Percentiles rank a stretch among this genome's conserved stretches.
These are phyloP conservation scores for Basipetospora chlamydospora DNA, from an alignment of 2,329 filamentous ascomycete genomes.

Conservation along the genomic window DNA sequence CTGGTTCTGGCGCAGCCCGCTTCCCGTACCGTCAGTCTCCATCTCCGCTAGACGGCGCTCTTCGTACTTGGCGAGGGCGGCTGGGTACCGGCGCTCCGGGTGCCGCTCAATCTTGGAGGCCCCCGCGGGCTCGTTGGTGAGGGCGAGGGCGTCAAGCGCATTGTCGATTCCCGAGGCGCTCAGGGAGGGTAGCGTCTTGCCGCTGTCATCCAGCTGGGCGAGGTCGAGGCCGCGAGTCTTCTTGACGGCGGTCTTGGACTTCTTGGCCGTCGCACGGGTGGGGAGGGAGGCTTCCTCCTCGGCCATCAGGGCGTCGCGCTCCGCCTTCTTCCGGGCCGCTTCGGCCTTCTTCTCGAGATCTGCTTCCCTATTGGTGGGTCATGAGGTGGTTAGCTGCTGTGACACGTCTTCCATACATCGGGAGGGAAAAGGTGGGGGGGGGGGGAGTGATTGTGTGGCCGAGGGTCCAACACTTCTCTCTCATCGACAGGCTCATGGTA, in stretches of 20 bases:
- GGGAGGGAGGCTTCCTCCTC: constrained; percentile 62
- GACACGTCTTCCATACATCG: background rate
- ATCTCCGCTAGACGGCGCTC: constrained; percentile 72
- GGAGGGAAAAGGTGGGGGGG: too few species aligned
- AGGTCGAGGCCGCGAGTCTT: constrained; percentile 62
- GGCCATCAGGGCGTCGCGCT: constrained; percentile 67
- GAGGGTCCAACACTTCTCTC: too few species aligned
- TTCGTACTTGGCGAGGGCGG: constrained; percentile 71
- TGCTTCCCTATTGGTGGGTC: constrained; percentile 47
- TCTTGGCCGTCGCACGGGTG: constrained; percentile 47
- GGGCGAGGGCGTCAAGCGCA: constrained; percentile 69
- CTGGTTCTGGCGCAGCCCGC: constrained; percentile 69
- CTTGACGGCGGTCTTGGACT: constrained; percentile 52
- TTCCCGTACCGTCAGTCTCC: constrained; percentile 58
- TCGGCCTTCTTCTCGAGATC: constrained; percentile 76
- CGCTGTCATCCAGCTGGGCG: constrained; percentile 52
- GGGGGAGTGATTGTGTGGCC: too few species aligned
- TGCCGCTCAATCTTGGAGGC: constrained; percentile 64
- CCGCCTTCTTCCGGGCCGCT: constrained; percentile 76
- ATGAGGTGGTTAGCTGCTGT: background rate
- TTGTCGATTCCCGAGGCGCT: constrained; percentile 87
- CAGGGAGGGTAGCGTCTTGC: constrained; percentile 41
- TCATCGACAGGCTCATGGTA: too few species aligned
- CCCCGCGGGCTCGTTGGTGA: constrained; percentile 37
- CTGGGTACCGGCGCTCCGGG: constrained; percentile 75